Evolutionary conservation across 139 green algal species (phyloP).

Genomic region (Raphidocelis subcapitata): DNA sequence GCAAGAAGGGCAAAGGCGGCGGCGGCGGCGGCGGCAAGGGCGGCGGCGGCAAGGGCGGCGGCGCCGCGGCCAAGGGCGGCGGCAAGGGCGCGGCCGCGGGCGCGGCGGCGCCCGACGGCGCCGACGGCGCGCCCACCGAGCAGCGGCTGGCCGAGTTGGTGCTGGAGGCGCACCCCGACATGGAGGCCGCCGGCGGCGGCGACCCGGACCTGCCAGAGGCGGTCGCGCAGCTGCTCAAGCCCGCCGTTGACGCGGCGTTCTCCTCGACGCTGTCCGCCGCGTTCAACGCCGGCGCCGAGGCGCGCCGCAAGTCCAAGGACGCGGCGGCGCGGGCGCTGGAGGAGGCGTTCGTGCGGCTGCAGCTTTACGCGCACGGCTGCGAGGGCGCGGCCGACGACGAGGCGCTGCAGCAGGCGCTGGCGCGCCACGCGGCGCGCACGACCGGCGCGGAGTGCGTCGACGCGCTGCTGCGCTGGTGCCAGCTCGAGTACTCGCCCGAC

Average conservation of each 20-base stretch:
- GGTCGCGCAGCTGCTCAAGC: conserved; percentile 49
- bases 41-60: background rate
- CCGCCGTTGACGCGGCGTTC: conserved; percentile 56
- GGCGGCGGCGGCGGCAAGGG: conserved; percentile 12
- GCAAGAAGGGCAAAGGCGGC: conserved; percentile 48
- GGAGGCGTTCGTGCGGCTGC: conserved; percentile 42
- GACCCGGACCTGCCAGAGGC: conserved; percentile 25
- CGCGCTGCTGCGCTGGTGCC: conserved; percentile 57
- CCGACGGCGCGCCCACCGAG: conserved; percentile 27
- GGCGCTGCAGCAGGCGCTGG: conserved; percentile 31
- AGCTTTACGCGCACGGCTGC: conserved; percentile 63
- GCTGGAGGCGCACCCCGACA: conserved; percentile 45
- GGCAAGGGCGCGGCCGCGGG: conserved; percentile 1
- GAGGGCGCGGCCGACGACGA: conserved; percentile 35
- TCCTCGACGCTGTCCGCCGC: conserved; percentile 58
- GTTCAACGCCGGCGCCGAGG: conserved; percentile 73
- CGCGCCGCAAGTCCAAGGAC: conserved; percentile 58
- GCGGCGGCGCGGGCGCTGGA: conserved; percentile 42
- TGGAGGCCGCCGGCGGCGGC: conserved; percentile 42
- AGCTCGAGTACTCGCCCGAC: conserved; percentile 19
- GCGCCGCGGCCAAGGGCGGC: conserved; percentile 14
- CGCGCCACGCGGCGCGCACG: conserved; percentile 67
- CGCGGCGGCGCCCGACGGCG: background rate
- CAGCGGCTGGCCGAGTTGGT: conserved; percentile 40
- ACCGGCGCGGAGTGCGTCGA: conserved; percentile 52